These are phyloP conservation scores for Auricularia sp. DNA, from an alignment of 768 basidiomycete genomes.

Conservation along the genomic window DNA sequence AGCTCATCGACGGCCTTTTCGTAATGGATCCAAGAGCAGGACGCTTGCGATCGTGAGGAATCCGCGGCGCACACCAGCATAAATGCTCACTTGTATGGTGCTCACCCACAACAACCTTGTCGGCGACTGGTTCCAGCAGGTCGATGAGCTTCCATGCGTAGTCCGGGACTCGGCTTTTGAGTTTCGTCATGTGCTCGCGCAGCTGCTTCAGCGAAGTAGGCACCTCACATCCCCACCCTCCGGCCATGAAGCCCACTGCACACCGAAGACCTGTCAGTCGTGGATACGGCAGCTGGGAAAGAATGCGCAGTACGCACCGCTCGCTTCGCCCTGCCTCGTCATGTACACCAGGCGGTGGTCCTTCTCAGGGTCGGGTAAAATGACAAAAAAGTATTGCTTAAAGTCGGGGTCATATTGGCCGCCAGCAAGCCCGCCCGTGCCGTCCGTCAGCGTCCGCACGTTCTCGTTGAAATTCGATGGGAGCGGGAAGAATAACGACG, in stretches of 20 bases:
- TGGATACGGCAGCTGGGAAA: neutral
- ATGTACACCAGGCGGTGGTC: no score
- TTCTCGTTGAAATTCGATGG: constrained; percentile 6
- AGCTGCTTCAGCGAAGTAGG: no score
- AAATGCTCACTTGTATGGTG: no score
- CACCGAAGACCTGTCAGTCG: no score
- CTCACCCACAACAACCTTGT: no score
- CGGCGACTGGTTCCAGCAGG: no score
- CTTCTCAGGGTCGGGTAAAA: no score
- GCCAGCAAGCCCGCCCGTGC: neutral
- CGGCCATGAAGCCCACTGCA: no score
- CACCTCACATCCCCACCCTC: no score
- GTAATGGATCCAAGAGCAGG: constrained; percentile 17
- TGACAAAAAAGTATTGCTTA: neutral
- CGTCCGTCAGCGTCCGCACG: neutral
- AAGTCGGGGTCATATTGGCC: neutral
- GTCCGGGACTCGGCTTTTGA: neutral
- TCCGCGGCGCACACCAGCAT: no score
- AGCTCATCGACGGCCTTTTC: constrained; percentile 15
- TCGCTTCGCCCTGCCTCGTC: no score
- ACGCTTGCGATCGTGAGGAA: constrained; percentile 8
- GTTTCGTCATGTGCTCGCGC: neutral
- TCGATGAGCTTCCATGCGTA: no score
- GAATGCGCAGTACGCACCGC: neutral
- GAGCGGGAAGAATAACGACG: constrained; percentile 10